Evolutionary conservation across 306 rosid species (phyloP).

Genomic region (Pyrus bretschneideri): DNA sequence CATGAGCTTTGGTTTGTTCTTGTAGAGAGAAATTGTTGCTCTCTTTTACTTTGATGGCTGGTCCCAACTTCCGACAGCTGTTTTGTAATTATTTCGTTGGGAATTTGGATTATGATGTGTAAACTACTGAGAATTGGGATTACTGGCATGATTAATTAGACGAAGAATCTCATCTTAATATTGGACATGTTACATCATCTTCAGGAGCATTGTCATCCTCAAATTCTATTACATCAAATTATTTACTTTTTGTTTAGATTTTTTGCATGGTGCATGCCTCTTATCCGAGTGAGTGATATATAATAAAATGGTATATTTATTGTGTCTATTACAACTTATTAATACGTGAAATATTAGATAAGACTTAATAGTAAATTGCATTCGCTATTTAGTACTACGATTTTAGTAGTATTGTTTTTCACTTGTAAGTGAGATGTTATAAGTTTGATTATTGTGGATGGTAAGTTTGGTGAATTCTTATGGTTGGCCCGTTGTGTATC

Average conservation of each 20-base stretch:
- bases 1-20: constrained; percentile 21
- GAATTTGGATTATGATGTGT: constrained; percentile 12
- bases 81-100: not conserved
- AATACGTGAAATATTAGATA: not conserved
- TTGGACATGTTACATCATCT: not conserved
- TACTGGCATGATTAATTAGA: not conserved
- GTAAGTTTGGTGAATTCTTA: too few species aligned
- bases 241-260: too few species aligned
- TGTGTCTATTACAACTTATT: too few species aligned
- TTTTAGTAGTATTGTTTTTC: too few species aligned
- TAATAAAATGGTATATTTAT: too few species aligned
- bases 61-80: constrained; percentile 18
- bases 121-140: not conserved
- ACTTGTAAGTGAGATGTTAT: too few species aligned
- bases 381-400: too few species aligned
- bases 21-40: not conserved
- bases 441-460: too few species aligned
- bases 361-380: not conserved
- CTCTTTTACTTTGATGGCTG: constrained; percentile 16
- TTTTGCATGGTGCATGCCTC: not conserved
- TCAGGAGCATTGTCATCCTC: not conserved
- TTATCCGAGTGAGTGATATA: not conserved
- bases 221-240: too few species aligned
- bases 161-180: not conserved
- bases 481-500: too few species aligned